Evolutionary conservation across 1,139 yeast species (phyloP).

Genomic region (Candida neerlandica): DNA sequence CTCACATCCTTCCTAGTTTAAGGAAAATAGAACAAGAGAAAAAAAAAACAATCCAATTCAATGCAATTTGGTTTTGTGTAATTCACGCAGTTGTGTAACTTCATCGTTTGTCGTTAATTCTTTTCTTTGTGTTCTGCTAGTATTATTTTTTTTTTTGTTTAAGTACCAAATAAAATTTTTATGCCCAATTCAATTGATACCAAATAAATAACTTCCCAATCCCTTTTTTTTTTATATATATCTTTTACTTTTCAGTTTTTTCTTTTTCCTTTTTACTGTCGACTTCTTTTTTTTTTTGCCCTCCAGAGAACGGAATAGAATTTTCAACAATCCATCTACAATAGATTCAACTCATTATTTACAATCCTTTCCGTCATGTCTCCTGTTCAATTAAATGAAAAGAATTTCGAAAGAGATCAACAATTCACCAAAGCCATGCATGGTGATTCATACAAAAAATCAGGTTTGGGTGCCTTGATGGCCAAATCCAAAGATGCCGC

Average conservation of each 20-base stretch:
- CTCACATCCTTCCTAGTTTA: too few species aligned
- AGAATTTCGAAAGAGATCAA: conserved; percentile 51
- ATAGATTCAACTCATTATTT: conserved; percentile 13
- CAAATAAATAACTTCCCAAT: background rate
- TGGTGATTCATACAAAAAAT: conserved; percentile 67
- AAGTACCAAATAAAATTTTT: background rate
- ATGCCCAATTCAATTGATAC: background rate
- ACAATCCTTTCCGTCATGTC: conserved; percentile 11
- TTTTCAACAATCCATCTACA: background rate
- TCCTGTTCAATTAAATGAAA: conserved; percentile 23
- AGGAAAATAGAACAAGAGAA: too few species aligned
- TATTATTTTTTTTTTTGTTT: background rate
- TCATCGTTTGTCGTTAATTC: too few species aligned
- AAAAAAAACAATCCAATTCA: too few species aligned
- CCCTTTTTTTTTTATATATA: background rate
- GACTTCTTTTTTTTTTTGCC: background rate
- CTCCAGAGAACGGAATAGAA: background rate
- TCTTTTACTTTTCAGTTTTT: conserved; percentile 1
- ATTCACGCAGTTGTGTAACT: too few species aligned
- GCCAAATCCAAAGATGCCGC: conserved; percentile 79
- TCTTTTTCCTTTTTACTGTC: background rate
- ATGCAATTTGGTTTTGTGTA: too few species aligned
- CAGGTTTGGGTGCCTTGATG: conserved; percentile 77
- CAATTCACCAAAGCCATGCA: conserved; percentile 85
- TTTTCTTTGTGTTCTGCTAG: too few species aligned